phyloP scores from a whole-genome alignment of 768 basidiomycete species.

The Zangia roseola region DNA sequence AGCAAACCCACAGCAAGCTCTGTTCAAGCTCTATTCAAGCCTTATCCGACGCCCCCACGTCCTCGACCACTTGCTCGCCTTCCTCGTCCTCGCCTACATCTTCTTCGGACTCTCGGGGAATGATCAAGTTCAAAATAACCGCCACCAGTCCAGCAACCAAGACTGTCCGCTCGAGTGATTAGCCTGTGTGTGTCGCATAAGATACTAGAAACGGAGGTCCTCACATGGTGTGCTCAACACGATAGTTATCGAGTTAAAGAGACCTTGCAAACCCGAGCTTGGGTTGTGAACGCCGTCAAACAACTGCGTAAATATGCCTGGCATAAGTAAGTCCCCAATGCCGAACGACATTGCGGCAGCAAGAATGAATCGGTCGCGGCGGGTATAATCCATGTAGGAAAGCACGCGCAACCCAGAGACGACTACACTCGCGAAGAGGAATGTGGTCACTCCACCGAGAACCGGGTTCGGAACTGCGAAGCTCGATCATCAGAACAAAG shows the following conservation, averaged over 20 bases:
- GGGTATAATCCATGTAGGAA: conserved; percentile 53
- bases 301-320: conserved; percentile 62
- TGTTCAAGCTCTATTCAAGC: conserved; percentile 4
- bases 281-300: conserved; percentile 61
- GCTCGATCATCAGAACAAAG: not conserved
- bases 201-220: conserved; percentile 26
- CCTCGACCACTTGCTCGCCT: conserved; percentile 22
- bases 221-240: conserved; percentile 79
- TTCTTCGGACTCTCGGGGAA: conserved; percentile 42
- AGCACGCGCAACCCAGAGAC: conserved; percentile 73
- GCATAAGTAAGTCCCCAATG: conserved; percentile 67
- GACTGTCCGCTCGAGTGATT: conserved; percentile 34
- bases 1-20: not conserved
- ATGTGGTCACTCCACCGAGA: conserved; percentile 83
- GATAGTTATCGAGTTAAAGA: conserved; percentile 79
- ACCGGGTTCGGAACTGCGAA: conserved; percentile 69
- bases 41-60: conserved; percentile 22
- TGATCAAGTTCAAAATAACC: conserved; percentile 53
- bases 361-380: conserved; percentile 68
- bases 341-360: conserved; percentile 70
- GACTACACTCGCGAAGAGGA: conserved; percentile 76
- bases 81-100: conserved; percentile 17
- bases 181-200: conserved; percentile 1
- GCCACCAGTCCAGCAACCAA: conserved; percentile 58
- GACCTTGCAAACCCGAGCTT: conserved; percentile 56